Conservation (phyloP, 2,329 filamentous ascomycete species). For the Fusarium avenaceum region DNA sequence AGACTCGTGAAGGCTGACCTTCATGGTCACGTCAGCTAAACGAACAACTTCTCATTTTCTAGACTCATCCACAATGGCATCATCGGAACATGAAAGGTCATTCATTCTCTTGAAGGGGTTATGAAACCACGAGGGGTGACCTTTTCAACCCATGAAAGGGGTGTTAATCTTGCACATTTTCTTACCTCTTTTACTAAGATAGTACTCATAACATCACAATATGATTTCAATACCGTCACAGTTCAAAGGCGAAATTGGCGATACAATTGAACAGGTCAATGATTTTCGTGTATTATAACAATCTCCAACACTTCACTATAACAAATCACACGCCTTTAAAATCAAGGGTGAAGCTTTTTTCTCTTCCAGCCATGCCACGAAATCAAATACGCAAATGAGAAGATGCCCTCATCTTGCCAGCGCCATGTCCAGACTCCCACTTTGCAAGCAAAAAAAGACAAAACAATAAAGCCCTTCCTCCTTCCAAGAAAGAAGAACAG, state of each 20-base stretch:
- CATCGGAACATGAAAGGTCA: slow-evolving; percentile 23
- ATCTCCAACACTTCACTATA: slow-evolving; percentile 21
- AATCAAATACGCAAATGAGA: slow-evolving; percentile 31
- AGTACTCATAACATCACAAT: not conserved
- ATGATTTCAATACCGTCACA: not conserved
- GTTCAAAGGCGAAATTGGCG: not conserved
- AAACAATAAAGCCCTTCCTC: slow-evolving; percentile 10
- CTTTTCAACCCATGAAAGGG: not conserved
- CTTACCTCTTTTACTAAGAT: not conserved
- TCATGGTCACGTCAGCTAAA: slow-evolving; percentile 40
- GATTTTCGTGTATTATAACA: slow-evolving; percentile 43
- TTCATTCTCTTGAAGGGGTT: slow-evolving; percentile 21
- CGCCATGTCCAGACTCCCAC: slow-evolving; percentile 39
- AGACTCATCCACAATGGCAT: slow-evolving; percentile 4
- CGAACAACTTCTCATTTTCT: slow-evolving; percentile 4
- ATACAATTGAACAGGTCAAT: slow-evolving; percentile 18
- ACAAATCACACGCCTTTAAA: slow-evolving; percentile 23
- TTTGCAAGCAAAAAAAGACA: slow-evolving; percentile 15
- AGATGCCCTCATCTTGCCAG: slow-evolving; percentile 27
- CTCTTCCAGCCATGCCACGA: slow-evolving; percentile 43
- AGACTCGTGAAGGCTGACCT: slow-evolving; percentile 30
- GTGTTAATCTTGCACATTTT: not conserved
- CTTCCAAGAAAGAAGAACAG: slow-evolving; percentile 13
- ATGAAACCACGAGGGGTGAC: slow-evolving; percentile 6
- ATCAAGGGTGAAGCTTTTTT: slow-evolving; percentile 40